Evolutionary conservation across 352 stramenopile genomes (phyloP).

Genomic region (Pythium sukuiense): DNA sequence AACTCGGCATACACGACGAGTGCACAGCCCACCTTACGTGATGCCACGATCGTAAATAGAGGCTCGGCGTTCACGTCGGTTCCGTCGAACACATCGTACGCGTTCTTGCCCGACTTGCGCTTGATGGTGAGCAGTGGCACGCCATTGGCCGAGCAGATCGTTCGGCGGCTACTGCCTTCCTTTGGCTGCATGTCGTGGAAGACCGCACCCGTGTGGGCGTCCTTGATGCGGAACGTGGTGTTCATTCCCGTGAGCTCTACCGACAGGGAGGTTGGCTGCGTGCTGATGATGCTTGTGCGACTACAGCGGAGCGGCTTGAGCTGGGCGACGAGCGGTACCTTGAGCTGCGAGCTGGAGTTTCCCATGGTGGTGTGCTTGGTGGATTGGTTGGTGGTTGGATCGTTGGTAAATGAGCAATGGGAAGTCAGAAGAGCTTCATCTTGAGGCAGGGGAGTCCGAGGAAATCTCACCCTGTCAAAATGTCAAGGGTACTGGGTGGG

Average conservation of each 20-base stretch:
- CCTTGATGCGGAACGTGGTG: slow-evolving; percentile 9
- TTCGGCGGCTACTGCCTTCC: slow-evolving; percentile 1
- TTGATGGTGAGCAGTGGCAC: slow-evolving; percentile 7
- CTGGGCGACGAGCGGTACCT: slow-evolving; percentile 12
- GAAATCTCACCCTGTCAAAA: too few species aligned
- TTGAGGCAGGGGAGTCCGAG: too few species aligned
- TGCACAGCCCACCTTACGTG: background rate
- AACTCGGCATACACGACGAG: slow-evolving; percentile 13
- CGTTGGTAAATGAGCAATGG: too few species aligned
- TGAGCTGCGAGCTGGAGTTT: slow-evolving; percentile 3
- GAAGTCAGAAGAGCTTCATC: too few species aligned
- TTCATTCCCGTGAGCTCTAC: slow-evolving; percentile 11
- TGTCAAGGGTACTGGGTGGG: too few species aligned
- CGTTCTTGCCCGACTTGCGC: background rate
- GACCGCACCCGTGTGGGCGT: slow-evolving; percentile 8
- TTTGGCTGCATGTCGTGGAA: slow-evolving; percentile 12
- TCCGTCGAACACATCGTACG: slow-evolving; percentile 10
- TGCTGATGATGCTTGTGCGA: background rate
- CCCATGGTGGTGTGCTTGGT: slow-evolving; percentile 12
- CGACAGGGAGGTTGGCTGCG: background rate
- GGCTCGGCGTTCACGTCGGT: background rate
- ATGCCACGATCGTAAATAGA: background rate
- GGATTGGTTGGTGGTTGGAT: background rate
- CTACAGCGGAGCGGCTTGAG: slow-evolving; percentile 1
- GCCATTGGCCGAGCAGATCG: slow-evolving; percentile 10